phyloP scores from a whole-genome alignment of 2,329 filamentous ascomycete genomes.

The Coleophoma crateriformis region DNA sequence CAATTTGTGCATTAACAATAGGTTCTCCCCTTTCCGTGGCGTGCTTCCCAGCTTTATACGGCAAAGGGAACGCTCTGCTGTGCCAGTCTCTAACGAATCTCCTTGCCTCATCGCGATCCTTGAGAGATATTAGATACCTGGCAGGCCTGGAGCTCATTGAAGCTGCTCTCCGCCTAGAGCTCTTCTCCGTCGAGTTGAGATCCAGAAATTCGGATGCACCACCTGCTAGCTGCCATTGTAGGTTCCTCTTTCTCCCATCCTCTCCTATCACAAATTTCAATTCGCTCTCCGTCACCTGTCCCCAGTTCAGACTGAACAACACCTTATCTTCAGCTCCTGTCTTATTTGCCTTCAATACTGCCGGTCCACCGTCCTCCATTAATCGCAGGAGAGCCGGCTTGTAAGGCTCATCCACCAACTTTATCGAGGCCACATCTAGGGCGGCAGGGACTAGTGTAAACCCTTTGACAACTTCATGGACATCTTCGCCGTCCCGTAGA shows the following conservation, averaged over 20 bases:
- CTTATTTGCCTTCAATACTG: conserved; percentile 10
- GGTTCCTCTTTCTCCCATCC: conserved; percentile 23
- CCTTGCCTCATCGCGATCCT: conserved; percentile 25
- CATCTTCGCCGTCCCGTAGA: conserved; percentile 39
- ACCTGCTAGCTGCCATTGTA: conserved; percentile 24
- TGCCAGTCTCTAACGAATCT: conserved; percentile 48
- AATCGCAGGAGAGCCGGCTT: conserved; percentile 24
- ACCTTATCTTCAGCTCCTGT: conserved; percentile 19
- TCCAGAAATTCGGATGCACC: conserved; percentile 3
- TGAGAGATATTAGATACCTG: conserved; percentile 24
- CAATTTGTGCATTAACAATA: conserved; percentile 38
- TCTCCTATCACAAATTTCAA: conserved; percentile 14
- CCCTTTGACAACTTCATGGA: conserved; percentile 35
- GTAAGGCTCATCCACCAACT: conserved; percentile 28
- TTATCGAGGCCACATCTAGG: conserved; percentile 26
- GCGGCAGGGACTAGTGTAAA: conserved; percentile 46
- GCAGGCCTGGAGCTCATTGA: not conserved
- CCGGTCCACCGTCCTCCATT: conserved; percentile 28
- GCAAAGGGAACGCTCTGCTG: conserved; percentile 34
- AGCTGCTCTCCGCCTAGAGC: not conserved
- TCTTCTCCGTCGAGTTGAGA: not conserved
- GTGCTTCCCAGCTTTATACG: conserved; percentile 15
- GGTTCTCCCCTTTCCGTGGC: conserved; percentile 29
- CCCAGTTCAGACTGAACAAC: conserved; percentile 19
- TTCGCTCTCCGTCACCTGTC: conserved; percentile 9